phyloP scores from a whole-genome alignment of 257 asterid genomes.

The Solanum acaule region DNA sequence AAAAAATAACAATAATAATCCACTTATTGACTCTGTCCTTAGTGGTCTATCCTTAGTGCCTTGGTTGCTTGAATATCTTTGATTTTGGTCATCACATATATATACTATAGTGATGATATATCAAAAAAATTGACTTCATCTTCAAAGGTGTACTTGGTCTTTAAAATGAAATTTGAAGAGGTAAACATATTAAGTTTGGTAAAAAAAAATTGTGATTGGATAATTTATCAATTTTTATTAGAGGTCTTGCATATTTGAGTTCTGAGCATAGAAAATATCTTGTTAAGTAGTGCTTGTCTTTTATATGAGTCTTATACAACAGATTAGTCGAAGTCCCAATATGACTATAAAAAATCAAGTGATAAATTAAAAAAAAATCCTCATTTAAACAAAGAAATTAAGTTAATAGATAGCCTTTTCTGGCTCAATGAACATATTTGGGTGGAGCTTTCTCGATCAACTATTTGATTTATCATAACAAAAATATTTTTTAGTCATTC shows the following conservation, averaged over 20 bases:
- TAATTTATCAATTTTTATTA: too few species aligned
- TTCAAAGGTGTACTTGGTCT: not conserved
- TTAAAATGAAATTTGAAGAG: not conserved
- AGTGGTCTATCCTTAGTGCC: not conserved
- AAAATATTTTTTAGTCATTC: too few species aligned
- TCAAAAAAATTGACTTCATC: not conserved
- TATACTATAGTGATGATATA: not conserved
- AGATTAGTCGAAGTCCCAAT: not conserved
- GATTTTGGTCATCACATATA: not conserved
- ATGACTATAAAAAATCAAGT: too few species aligned
- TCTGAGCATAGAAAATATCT: too few species aligned
- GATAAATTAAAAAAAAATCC: too few species aligned
- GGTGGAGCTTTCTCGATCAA: not conserved
- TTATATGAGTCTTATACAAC: too few species aligned
- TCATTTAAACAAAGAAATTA: not conserved
- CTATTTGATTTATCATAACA: too few species aligned
- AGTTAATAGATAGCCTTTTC: not conserved
- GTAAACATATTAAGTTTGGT: not conserved
- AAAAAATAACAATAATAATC: not conserved
- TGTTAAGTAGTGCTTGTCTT: accelerated
- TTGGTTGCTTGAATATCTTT: not conserved
- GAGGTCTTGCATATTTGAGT: not conserved
- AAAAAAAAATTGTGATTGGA: not conserved
- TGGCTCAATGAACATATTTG: not conserved
- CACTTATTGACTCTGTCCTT: not conserved